Base-by-base conservation (phyloP, 2,329 filamentous ascomycete species). In the Microsporum ferrugineum region DNA sequence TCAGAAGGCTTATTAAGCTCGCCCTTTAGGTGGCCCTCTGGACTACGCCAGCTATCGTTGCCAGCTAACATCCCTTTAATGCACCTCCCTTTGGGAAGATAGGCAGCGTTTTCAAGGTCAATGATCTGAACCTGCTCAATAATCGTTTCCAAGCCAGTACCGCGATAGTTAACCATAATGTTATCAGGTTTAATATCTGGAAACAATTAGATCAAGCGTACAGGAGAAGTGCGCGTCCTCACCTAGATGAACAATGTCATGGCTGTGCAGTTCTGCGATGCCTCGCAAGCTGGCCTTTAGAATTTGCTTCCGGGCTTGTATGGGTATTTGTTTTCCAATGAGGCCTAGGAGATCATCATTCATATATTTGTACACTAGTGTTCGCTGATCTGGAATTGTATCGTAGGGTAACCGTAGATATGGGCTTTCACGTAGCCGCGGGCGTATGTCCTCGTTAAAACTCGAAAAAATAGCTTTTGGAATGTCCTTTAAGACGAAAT, bases 301-400 rank as follows among this genome's bases (percentile, higher is more conserved):
- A 55, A 79, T 73, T 59, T 71, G 69, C 67, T 78, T 79, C 55
- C 71, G 71, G 6, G 71, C 65, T 57, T 66, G 60, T 27, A 75
- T 61, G 5, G 75, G 66, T n/a, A 78, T 62, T 36, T 73, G 69
- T 64, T 73, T 75, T 66, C 74, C 74, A 60, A 70, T 73, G 62
- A 79, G 72, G 63, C 70, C 70, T 59, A 79, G 72, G 27, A 78
- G 70, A 66, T 78, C 69, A 57, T 76, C 72, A 5, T 70, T 71
- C 63, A 78, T 66, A 67, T 77, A 78, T 63, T 73, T 73, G 63
- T 77, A 79, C 61, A 77, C 74, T 60, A 79, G 76, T 69, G 78
- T 76, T 39, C 69, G 72, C 65, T 75, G 68, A 12, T 76, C 74
- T 1, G 76, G 74, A 64, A 78, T 71, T 51, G 72, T 75, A 66